Evolutionary conservation across 129 eudicot species (phyloP).

Genomic region (Calendula officinalis): DNA sequence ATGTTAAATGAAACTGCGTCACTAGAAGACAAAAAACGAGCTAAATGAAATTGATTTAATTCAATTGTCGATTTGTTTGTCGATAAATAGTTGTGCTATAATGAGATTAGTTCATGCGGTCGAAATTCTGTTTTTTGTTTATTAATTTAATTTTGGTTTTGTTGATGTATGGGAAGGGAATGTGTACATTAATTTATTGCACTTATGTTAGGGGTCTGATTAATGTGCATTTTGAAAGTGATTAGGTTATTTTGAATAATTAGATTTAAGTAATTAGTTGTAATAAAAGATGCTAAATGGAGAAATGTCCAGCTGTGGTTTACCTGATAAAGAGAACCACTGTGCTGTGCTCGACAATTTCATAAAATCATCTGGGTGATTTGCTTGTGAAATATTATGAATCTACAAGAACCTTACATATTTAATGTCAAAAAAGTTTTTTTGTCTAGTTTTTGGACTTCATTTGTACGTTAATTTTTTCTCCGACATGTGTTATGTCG

Average conservation of each 20-base stretch:
- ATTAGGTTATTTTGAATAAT: background rate
- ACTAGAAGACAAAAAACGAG: conserved; percentile 64
- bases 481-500: no score
- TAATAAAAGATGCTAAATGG: no score
- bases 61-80: conserved; percentile 11
- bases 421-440: no score
- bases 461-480: no score
- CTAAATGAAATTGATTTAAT: conserved; percentile 30
- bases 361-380: no score
- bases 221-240: background rate
- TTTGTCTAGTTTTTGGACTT: no score
- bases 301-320: no score
- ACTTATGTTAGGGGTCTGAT: conserved; percentile 22
- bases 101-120: conserved; percentile 1
- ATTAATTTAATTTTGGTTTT: conserved; percentile 21
- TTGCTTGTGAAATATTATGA: no score
- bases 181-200: conserved; percentile 36
- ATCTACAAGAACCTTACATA: no score
- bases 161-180: conserved; percentile 30
- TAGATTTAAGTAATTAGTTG: background rate
- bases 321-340: no score
- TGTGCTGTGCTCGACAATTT: no score
- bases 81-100: conserved; percentile 16
- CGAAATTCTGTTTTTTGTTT: conserved; percentile 10
- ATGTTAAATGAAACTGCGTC: conserved; percentile 82